Base-by-base conservation (phyloP, 805 yeast genomes). In the Barnettozyma siamensis region DNA sequence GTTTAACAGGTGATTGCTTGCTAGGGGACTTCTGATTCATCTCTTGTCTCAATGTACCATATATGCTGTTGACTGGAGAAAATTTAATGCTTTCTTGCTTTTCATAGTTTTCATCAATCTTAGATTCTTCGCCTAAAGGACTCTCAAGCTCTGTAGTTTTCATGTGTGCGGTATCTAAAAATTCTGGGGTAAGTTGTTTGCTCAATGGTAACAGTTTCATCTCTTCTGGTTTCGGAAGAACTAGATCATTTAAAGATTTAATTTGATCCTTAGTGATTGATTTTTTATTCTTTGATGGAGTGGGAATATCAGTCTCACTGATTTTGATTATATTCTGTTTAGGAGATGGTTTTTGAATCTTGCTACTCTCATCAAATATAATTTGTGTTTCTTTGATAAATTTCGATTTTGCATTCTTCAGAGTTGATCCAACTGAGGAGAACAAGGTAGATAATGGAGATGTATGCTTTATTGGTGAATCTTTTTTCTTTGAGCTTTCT, bases 11-110 rank as follows among this genome's bases (percentile, higher is more conserved):
- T 16, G 34, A 19, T 4, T 10, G 35, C 18, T 42, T 38, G 8
- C 23, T 30, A 10, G 51, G 49, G 5, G 54, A 44, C 12, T 37
- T 32, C 6, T 43, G 44, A 27, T 52, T 54, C 58, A 57, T 43
- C 30, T 57, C 54, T 12, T 33, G 39, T 43, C 58, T 52, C 31
- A 57, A 27, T 7, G 47, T 42, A 2, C 59, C 57, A 41, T 55
- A 57, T 9, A 54, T 47, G 20, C 59, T 55, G 34, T 50, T 53
- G 12, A 55, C 59, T 11, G 61, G 61, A 2, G 61, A 53, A 33
- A 57, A 53, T 26, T 44, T 46, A 26, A 47, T 33, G 31, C 51
- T 45, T 1, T 43, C 38, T 12, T 46, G 48, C n/a, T 43, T 46
- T 18, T 43, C 40, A 30, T 43, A 46, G 19, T 42, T 36, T 2